Conservation (phyloP, 1,284 basidiomycete genomes). For the Pascua guehoae region DNA sequence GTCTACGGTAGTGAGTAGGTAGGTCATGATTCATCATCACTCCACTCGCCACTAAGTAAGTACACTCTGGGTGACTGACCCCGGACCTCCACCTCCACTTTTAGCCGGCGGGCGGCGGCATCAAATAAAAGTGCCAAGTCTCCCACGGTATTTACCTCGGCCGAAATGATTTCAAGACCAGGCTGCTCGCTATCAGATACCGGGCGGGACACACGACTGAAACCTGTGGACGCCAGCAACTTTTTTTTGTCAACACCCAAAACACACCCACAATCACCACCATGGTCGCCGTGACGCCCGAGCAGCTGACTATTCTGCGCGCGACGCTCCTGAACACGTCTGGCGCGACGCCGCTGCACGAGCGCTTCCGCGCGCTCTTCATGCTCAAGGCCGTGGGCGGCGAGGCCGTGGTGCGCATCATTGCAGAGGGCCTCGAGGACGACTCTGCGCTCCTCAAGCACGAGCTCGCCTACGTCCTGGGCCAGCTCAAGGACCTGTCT, state of each 20-base stretch:
- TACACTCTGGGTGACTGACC: not conserved
- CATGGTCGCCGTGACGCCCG: constrained; percentile 42
- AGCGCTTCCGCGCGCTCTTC: constrained; percentile 88
- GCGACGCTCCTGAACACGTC: constrained; percentile 68
- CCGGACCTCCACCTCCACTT: too few species aligned
- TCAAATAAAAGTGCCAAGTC: not conserved
- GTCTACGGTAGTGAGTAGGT: too few species aligned
- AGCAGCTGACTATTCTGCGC: constrained; percentile 37
- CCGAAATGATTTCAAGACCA: not conserved
- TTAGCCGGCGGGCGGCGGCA: too few species aligned
- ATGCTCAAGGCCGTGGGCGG: constrained; percentile 78
- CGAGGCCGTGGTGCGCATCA: constrained; percentile 74
- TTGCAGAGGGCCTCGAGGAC: constrained; percentile 81
- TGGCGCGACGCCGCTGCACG: constrained; percentile 73
- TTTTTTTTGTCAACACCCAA: not conserved
- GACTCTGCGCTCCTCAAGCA: constrained; percentile 91
- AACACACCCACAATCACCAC: constrained; percentile 1
- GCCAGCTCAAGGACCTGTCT: constrained; percentile 72
- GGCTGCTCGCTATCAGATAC: constrained; percentile 7
- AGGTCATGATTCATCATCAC: too few species aligned
- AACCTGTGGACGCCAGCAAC: not conserved
- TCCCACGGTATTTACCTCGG: constrained; percentile 3
- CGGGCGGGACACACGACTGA: not conserved
- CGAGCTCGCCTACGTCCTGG: constrained; percentile 94
- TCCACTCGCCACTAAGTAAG: too few species aligned